phyloP scores from a whole-genome alignment of 2,329 filamentous ascomycete genomes.

The Aspergillus oerlinghausenensis region DNA sequence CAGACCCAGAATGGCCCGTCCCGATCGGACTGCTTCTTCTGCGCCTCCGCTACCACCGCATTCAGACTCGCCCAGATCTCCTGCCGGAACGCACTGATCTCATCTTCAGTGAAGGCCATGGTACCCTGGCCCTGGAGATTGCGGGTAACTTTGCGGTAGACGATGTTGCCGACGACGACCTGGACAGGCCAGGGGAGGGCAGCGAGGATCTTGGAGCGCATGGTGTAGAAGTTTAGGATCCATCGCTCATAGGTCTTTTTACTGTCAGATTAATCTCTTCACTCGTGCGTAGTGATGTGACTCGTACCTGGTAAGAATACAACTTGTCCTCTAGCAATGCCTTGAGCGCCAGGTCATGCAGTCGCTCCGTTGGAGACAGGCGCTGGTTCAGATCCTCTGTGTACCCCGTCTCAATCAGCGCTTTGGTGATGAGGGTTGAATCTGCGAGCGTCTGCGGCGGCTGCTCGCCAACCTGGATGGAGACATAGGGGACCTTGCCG shows the following conservation, averaged over 20 bases:
- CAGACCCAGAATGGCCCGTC: slow-evolving; percentile 54
- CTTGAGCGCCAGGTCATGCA: slow-evolving; percentile 50
- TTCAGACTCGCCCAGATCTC: slow-evolving; percentile 55
- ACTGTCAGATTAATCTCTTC: background rate
- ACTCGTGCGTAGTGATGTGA: background rate
- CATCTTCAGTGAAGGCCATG: slow-evolving; percentile 47
- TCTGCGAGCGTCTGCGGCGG: slow-evolving; percentile 42
- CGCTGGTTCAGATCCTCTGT: slow-evolving; percentile 48
- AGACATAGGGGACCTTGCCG: slow-evolving; percentile 59
- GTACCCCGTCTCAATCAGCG: slow-evolving; percentile 39
- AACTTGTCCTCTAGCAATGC: slow-evolving; percentile 58
- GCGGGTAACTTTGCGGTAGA: slow-evolving; percentile 40
- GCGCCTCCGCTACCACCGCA: slow-evolving; percentile 38
- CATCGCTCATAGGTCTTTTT: slow-evolving; percentile 50
- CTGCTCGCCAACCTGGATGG: slow-evolving; percentile 20
- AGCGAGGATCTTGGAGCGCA: slow-evolving; percentile 50
- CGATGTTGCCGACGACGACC: slow-evolving; percentile 48
- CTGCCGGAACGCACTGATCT: slow-evolving; percentile 42
- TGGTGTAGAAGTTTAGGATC: slow-evolving; percentile 56
- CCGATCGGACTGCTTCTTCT: slow-evolving; percentile 22
- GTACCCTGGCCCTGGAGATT: slow-evolving; percentile 57
- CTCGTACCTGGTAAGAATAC: slow-evolving; percentile 51
- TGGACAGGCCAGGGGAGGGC: slow-evolving; percentile 51
- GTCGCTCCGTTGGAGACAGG: slow-evolving; percentile 37
- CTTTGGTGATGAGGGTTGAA: slow-evolving; percentile 51